Percentiles rank a stretch among this genome's conserved stretches.
These are phyloP conservation scores for Xylaria telfairii DNA, from an alignment of 495 filamentous ascomycete species.

Conservation along the genomic window DNA sequence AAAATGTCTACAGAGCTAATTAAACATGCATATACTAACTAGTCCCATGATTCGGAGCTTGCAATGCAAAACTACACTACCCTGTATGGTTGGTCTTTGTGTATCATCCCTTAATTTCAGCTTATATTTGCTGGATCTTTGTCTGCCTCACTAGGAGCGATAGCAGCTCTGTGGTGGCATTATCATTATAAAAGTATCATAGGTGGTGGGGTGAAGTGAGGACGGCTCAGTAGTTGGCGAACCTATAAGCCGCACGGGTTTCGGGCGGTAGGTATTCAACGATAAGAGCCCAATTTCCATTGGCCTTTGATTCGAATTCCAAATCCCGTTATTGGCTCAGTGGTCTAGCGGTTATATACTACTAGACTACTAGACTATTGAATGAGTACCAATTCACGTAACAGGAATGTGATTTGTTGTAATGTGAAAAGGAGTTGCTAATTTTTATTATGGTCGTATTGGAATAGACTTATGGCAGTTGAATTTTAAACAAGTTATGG, in stretches of 20 bases:
- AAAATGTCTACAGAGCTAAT: neutral
- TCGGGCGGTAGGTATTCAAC: neutral
- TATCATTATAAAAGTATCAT: no score
- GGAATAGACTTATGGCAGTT: neutral
- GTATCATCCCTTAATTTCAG: no score
- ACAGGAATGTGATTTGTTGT: neutral
- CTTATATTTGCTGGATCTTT: no score
- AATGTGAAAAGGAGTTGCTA: neutral
- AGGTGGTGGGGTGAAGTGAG: no score
- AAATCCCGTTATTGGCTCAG: constrained; percentile 12
- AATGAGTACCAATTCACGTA: neutral
- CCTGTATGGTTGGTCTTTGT: neutral
- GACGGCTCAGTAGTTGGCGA: neutral
- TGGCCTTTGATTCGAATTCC: neutral
- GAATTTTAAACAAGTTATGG: neutral
- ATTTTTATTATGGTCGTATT: neutral
- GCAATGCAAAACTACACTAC: no score
- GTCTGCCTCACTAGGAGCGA: no score
- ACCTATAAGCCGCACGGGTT: neutral
- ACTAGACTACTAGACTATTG: constrained; percentile 24
- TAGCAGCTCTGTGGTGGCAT: no score
- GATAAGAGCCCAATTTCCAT: neutral
- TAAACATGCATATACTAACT: neutral
- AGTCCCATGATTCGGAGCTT: no score
- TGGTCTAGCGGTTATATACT: constrained; percentile 32